Conservation (phyloP, 2,329 filamentous ascomycete species). For the Penicillium sp. region DNA sequence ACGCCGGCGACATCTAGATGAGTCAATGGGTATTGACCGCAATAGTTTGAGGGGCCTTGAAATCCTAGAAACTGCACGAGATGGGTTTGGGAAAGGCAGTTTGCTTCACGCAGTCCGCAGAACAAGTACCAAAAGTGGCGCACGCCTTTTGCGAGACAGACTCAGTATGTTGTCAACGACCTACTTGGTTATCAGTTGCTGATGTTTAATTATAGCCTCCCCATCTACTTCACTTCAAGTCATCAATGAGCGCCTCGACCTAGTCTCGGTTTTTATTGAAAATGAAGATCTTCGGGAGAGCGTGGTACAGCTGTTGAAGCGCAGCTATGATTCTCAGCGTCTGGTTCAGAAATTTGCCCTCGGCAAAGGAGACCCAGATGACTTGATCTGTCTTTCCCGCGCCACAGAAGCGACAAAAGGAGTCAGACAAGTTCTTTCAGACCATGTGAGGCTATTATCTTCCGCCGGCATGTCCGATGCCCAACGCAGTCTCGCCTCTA, state of each 20-base stretch:
- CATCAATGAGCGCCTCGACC: constrained; percentile 73
- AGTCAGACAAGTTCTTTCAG: constrained; percentile 45
- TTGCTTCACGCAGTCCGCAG: constrained; percentile 81
- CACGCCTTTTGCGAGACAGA: constrained; percentile 76
- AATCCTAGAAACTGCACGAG: constrained; percentile 77
- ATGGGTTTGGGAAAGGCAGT: constrained; percentile 73
- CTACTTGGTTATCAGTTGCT: constrained; percentile 1
- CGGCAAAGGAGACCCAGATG: constrained; percentile 85
- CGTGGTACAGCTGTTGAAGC: constrained; percentile 62
- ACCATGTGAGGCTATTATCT: constrained; percentile 8
- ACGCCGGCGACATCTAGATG: constrained; percentile 63
- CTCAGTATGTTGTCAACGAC: constrained; percentile 51
- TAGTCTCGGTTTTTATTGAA: constrained; percentile 70
- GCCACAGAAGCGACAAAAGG: constrained; percentile 71
- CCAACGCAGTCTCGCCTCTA: constrained; percentile 23
- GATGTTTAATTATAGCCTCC: constrained; percentile 48
- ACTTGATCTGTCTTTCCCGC: constrained; percentile 74
- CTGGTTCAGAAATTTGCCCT: constrained; percentile 92
- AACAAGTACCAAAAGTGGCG: constrained; percentile 87
- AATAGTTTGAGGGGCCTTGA: constrained; percentile 86
- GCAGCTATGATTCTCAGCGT: constrained; percentile 79
- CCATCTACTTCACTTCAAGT: constrained; percentile 80
- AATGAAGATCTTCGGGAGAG: constrained; percentile 64
- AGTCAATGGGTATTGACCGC: constrained; percentile 86
- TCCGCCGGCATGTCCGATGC: constrained; percentile 8